Evolutionary conservation across 2,329 filamentous ascomycete genomes (phyloP), one percentile per base, ranked within the genome.

Genomic region (Boeremia exigua): DNA sequence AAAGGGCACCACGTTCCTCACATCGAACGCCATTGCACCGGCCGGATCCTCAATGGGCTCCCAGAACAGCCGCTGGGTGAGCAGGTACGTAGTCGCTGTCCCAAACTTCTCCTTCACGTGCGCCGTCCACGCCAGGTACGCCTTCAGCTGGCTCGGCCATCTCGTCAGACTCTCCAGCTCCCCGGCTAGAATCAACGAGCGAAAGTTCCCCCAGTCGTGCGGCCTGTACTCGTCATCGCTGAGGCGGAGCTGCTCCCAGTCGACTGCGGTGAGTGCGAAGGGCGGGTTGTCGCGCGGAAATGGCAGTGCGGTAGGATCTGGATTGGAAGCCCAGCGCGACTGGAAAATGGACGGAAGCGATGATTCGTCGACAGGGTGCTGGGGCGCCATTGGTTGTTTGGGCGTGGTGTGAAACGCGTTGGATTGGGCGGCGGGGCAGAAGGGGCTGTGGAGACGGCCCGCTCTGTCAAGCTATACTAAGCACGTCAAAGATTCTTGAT

Each of bases 101-200:
- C 84, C 84, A 68, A 85, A 85, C 34, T 78, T 66, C n/a, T 73
- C 68, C 63, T 86, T 86, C 36, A 80, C 83, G 32, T 81, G 73
- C 36, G 75, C 73, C 3, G 81, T 82, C 85, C 85, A 88, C 29
- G 78, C 77, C n/a, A 87, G 78, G 66, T 88, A 88, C 48, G 82
- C 80, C 67, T 79, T 78, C 14, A 87, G 76, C 61, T 85, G 81
- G 58, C 82, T 85, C 19, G 86, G 86, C 70, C 80, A 81, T 61
- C 86, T 82, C 67, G 83, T 85, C 10, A 88, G 76, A 30, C 80
- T 73, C 56, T 81, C 80, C 51, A 88, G 82, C 55, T 80, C 77
- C 65, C 85, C 83, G 33, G 77, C 75, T 15, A 76, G 75, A 48
- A 76, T 73, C 7, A 75, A 62, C 8, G 61, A 33, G 29, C 58